These are phyloP conservation scores for Desmodesmus armatus DNA, from an alignment of 139 green algal genomes.

Conservation along the genomic window DNA sequence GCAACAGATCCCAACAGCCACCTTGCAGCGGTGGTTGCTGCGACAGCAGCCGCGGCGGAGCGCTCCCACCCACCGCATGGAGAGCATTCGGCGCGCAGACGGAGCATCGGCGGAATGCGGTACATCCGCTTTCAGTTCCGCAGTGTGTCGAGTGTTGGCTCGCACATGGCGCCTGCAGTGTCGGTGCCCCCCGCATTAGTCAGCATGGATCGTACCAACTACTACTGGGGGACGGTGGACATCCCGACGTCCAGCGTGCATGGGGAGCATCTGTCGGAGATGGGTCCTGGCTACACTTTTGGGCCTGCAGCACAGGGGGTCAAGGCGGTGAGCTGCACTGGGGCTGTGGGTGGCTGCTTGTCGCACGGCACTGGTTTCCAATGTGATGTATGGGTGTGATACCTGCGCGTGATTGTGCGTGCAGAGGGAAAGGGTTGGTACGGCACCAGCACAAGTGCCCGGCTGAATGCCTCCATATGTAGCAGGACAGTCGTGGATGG, in stretches of 20 bases:
- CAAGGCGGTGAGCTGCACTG: too few species aligned
- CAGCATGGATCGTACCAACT: slow-evolving; percentile 37
- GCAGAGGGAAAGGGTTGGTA: too few species aligned
- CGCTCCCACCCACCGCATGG: background rate
- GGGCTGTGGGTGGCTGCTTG: too few species aligned
- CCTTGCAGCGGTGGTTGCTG: background rate
- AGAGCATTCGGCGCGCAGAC: background rate
- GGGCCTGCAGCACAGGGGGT: slow-evolving; percentile 4
- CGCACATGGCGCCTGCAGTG: slow-evolving; percentile 10
- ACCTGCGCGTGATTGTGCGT: too few species aligned
- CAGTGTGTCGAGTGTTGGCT: slow-evolving; percentile 11
- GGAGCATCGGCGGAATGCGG: slow-evolving; percentile 28
- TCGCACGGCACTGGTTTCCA: too few species aligned
- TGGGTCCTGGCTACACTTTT: too few species aligned
- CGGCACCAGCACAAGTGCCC: too few species aligned
- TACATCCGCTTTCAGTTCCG: slow-evolving; percentile 44
- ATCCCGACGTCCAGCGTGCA: background rate
- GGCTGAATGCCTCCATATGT: too few species aligned
- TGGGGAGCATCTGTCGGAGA: too few species aligned
- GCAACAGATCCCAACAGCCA: background rate
- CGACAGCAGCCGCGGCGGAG: background rate
- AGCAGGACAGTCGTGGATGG: too few species aligned
- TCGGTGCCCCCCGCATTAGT: slow-evolving; percentile 25
- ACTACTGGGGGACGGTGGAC: slow-evolving; percentile 45
- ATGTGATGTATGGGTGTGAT: too few species aligned